phyloP scores from a whole-genome alignment of 2,329 filamentous ascomycete genomes.

The Xylaria multiplex region DNA sequence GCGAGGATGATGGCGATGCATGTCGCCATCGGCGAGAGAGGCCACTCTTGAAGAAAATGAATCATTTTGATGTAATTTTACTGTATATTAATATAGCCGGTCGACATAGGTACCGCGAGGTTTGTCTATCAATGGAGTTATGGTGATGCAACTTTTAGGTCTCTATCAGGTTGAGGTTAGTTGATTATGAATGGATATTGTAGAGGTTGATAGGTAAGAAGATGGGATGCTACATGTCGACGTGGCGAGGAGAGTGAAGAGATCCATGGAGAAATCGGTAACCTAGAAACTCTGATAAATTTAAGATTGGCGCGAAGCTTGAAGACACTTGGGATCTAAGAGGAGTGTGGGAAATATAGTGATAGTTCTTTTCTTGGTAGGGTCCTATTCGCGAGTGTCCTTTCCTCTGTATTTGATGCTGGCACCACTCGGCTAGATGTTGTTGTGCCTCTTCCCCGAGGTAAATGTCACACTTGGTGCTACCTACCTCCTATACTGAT shows the following conservation, averaged over 20 bases:
- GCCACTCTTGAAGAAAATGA: constrained; percentile 38
- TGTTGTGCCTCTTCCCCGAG: neutral
- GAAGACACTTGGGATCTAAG: neutral
- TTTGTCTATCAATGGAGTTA: neutral
- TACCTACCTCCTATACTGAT: neutral
- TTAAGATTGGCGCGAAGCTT: neutral
- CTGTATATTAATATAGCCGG: neutral
- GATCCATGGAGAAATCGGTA: neutral
- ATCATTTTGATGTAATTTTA: constrained; percentile 22
- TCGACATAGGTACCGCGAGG: neutral
- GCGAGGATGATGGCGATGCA: constrained; percentile 30
- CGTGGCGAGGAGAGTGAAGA: neutral
- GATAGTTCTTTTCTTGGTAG: neutral
- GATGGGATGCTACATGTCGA: neutral
- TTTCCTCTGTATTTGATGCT: neutral
- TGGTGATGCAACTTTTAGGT: neutral
- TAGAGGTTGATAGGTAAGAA: neutral
- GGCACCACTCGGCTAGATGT: neutral
- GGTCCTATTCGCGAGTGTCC: neutral
- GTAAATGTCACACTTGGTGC: neutral
- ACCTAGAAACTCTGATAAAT: neutral
- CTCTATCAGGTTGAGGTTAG: constrained; percentile 11
- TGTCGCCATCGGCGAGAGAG: constrained; percentile 36
- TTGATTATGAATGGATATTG: neutral
- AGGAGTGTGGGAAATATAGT: neutral